Evolutionary conservation across 345 rosid species (phyloP), one percentile per base, ranked within the genome.

Genomic region (Citrus sp.): DNA sequence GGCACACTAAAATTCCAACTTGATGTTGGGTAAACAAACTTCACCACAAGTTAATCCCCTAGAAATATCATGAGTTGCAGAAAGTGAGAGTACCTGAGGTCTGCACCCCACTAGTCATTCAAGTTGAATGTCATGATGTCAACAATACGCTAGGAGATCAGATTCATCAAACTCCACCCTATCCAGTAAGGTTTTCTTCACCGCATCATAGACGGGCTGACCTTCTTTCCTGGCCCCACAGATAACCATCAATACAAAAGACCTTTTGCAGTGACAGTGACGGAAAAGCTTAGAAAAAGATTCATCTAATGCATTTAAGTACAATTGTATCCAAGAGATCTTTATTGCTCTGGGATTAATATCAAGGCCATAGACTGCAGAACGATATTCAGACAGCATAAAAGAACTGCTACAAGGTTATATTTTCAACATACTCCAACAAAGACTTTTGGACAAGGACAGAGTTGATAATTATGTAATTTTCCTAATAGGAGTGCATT

Each of bases 91-190:
- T 82, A 95, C 99, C 99, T 95, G 99, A 79, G 97, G 98, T 76
- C 93, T 95, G 89, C 98, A 95, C 84, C 98, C 98, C 85, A 95
- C 97, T 22, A 95, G 93, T 80, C 97, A 85, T 82, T 95, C 98
- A 28, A 93, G 94, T 85, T 91, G 91, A 79, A 95, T 91, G 78
- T 85, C 86, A 71, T 83, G 79, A 56, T 91, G 94, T 84, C 90
- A 88, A 86, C 92, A 90, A 81, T 95, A 88, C 63, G 92, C 63
- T 68, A 95, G 94, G 63, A 95, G 88, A 89, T 95, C 99, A 82
- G 98, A 93, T 83, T 93, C 98, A 81, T 95, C 84, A 86, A 95
- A 93, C 82, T 92, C 96, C 85, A 95, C 98, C 82, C 98, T 88
- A 79, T 95, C 99, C 84, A 95, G 87, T 77, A 95, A 85, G 30